phyloP scores from a whole-genome alignment of 352 stramenopile genomes.

The Phytophthora nicotianae region DNA sequence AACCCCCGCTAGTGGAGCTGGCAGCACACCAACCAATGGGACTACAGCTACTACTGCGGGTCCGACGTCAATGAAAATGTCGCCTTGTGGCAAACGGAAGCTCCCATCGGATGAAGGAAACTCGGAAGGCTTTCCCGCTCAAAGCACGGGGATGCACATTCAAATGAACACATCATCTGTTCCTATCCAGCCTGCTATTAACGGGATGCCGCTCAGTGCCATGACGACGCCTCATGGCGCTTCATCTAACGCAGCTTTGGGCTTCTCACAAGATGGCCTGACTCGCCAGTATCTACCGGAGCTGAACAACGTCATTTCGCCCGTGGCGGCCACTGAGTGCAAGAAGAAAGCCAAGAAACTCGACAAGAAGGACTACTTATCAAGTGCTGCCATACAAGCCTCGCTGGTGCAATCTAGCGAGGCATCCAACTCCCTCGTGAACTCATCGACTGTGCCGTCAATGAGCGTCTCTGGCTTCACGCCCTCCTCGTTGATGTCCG shows the following conservation, averaged over 20 bases:
- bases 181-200: constrained; percentile 42
- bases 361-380: constrained; percentile 51
- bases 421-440: constrained; percentile 14
- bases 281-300: constrained; percentile 46
- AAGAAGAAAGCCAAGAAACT: constrained; percentile 82
- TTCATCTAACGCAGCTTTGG: constrained; percentile 26
- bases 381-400: constrained; percentile 28
- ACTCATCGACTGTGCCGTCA: constrained; percentile 16
- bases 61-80: constrained; percentile 39
- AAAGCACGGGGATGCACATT: constrained; percentile 38
- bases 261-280: constrained; percentile 37
- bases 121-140: constrained; percentile 18
- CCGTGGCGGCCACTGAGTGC: constrained; percentile 60
- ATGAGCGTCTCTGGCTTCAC: constrained; percentile 17
- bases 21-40: constrained; percentile 13
- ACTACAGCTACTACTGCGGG: constrained; percentile 10
- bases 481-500: constrained; percentile 13
- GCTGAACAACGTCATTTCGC: constrained; percentile 76
- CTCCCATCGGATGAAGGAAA: constrained; percentile 25
- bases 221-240: constrained; percentile 42
- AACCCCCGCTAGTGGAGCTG: constrained; percentile 19
- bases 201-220: constrained; percentile 36
- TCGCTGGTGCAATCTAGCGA: constrained; percentile 30
- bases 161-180: constrained; percentile 36
- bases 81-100: constrained; percentile 57